These are phyloP conservation scores for Myxozyma vanderwaltii DNA, from an alignment of 805 yeast genomes.

Conservation along the genomic window DNA sequence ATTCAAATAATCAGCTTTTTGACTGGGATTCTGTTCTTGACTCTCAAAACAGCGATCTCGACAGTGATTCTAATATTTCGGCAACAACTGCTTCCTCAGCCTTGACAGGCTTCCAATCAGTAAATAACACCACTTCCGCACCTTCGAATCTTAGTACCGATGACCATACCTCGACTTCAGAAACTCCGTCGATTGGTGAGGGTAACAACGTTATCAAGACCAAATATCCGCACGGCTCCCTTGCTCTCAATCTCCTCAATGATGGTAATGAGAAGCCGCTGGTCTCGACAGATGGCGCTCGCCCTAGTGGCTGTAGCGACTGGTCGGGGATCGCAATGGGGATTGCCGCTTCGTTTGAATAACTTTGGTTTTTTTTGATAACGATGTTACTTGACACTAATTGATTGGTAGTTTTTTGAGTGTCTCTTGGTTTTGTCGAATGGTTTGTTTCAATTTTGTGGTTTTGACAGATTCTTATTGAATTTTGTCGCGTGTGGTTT, in stretches of 20 bases:
- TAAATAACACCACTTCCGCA: background rate
- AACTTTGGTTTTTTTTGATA: background rate
- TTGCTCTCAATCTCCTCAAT: constrained; percentile 12
- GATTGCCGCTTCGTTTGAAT: constrained; percentile 4
- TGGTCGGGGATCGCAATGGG: constrained; percentile 28
- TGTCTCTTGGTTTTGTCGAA: background rate
- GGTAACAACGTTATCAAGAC: constrained; percentile 3
- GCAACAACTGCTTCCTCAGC: background rate
- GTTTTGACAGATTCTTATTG: background rate
- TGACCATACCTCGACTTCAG: background rate
- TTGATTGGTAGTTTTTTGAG: background rate
- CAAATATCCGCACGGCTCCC: constrained; percentile 19
- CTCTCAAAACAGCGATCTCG: background rate
- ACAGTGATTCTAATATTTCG: background rate
- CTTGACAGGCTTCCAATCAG: background rate
- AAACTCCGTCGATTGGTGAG: background rate
- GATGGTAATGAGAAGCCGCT: constrained; percentile 31
- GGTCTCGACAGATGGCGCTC: constrained; percentile 33
- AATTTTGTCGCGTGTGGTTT: too few relatives aligned
- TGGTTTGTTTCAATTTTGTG: background rate
- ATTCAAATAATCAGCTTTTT: background rate
- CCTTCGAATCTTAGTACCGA: background rate
- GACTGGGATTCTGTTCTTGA: constrained; percentile 22
- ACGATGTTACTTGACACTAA: background rate
- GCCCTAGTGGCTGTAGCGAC: constrained; percentile 33